Conservation (phyloP, 2,329 filamentous ascomycete genomes). For the Magnaporthales sp. region DNA sequence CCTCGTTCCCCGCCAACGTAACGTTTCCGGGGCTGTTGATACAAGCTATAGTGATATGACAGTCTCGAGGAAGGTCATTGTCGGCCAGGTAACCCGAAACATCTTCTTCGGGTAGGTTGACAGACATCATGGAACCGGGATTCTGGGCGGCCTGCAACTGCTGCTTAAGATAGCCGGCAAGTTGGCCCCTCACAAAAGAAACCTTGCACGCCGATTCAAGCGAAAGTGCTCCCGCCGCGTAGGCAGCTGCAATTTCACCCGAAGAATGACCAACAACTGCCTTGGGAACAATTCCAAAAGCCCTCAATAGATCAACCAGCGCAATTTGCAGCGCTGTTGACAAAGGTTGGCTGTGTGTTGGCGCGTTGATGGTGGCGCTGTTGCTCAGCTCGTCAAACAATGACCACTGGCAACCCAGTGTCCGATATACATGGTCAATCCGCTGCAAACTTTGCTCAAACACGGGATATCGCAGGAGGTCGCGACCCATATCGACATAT, state of each 20-base stretch:
- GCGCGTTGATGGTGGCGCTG: background rate
- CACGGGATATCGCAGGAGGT: constrained; percentile 6
- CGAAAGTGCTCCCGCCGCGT: constrained; percentile 12
- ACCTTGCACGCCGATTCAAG: constrained; percentile 10
- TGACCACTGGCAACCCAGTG: constrained; percentile 5
- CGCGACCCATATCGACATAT: constrained; percentile 20
- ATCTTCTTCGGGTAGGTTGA: constrained; percentile 24
- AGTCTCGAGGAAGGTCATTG: constrained; percentile 13
- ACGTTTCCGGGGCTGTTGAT: constrained; percentile 26
- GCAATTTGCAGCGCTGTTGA: constrained; percentile 34
- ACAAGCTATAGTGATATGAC: constrained; percentile 19
- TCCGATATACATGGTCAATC: background rate
- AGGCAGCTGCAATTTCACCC: constrained; percentile 18
- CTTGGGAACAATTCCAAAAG: constrained; percentile 9
- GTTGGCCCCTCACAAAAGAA: constrained; percentile 13
- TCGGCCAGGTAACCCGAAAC: constrained; percentile 14
- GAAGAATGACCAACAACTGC: constrained; percentile 15
- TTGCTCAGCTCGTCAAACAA: constrained; percentile 3
- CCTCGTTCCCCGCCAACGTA: constrained; percentile 23
- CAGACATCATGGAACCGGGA: constrained; percentile 34
- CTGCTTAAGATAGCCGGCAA: background rate
- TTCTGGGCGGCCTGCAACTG: background rate
- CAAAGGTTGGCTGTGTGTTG: constrained; percentile 24
- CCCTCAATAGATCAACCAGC: constrained; percentile 20
- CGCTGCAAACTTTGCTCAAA: background rate